A percentile compares a stretch with the other conserved stretches of the same genome.
phyloP scores from a whole-genome alignment of 2,329 filamentous ascomycete genomes.

The Pyrenophora graminea region DNA sequence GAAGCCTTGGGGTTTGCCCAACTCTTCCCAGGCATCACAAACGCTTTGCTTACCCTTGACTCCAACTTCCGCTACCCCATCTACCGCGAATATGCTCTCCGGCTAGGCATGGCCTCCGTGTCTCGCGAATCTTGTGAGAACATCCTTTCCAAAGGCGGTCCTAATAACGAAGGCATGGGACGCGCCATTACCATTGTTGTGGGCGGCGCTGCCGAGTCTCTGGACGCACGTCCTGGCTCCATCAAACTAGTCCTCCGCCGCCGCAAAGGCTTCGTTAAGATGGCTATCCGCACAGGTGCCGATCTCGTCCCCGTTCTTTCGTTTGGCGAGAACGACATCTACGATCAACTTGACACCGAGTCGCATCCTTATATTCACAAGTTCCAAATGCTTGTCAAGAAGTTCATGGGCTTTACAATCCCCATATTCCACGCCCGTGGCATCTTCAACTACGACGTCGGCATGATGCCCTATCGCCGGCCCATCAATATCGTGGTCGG shows the following conservation, averaged over 20 bases:
- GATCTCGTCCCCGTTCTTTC: slow-evolving; percentile 89
- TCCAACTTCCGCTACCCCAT: slow-evolving; percentile 92
- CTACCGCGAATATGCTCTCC: slow-evolving; percentile 91
- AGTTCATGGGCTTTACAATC: slow-evolving; percentile 86
- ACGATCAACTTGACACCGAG: slow-evolving; percentile 81
- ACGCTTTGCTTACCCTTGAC: slow-evolving; percentile 91
- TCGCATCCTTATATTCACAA: slow-evolving; percentile 79
- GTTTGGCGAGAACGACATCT: slow-evolving; percentile 95
- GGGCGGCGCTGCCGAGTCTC: slow-evolving; percentile 87
- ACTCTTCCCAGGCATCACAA: slow-evolving; percentile 93
- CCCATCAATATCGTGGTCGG: slow-evolving; percentile 91
- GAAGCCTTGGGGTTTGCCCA: slow-evolving; percentile 85
- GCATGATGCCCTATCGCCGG: slow-evolving; percentile 88
- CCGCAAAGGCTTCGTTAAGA: slow-evolving; percentile 90
- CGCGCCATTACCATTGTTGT: slow-evolving; percentile 96
- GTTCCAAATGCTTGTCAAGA: slow-evolving; percentile 82
- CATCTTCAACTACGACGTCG: slow-evolving; percentile 97
- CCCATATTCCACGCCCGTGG: slow-evolving; percentile 88
- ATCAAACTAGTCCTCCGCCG: slow-evolving; percentile 78
- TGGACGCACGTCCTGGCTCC: slow-evolving; percentile 80
- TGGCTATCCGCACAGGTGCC: slow-evolving; percentile 88
- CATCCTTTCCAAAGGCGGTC: slow-evolving; percentile 76
- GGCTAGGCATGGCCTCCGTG: slow-evolving; percentile 85
- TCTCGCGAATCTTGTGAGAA: slow-evolving; percentile 92
- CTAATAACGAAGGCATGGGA: slow-evolving; percentile 80